phyloP scores from a whole-genome alignment of 2,329 filamentous ascomycete genomes.

The Sporothrix inflata region DNA sequence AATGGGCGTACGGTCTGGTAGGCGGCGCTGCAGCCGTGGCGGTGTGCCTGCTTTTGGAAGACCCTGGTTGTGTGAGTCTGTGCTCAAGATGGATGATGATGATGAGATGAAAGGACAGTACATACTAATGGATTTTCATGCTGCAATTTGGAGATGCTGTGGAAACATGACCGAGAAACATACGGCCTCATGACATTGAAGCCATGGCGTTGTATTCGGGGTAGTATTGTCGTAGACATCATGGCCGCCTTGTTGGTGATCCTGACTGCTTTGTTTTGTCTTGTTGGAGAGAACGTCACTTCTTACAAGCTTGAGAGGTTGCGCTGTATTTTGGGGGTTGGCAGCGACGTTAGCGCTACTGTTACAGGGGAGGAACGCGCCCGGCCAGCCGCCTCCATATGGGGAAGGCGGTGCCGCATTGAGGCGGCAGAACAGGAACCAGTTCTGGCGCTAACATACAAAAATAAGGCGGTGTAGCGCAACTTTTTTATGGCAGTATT shows the following conservation, averaged over 20 bases:
- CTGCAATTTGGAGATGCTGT: conserved; percentile 54
- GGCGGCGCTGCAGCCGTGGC: conserved; percentile 75
- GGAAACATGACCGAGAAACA: conserved; percentile 46
- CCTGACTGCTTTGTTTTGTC: neutral
- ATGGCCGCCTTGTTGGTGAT: neutral
- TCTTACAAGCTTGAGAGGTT: neutral
- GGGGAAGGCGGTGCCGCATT: conserved; percentile 29
- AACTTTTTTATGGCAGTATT: conserved; percentile 29
- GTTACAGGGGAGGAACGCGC: neutral
- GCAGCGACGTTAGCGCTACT: neutral
- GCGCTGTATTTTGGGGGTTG: neutral
- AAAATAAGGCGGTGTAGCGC: conserved; percentile 31
- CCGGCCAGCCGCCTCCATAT: neutral
- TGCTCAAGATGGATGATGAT: neutral
- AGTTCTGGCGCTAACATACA: neutral
- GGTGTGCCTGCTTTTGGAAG: conserved; percentile 77
- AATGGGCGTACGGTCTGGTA: conserved; percentile 81
- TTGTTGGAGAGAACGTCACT: conserved; percentile 12
- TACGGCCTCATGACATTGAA: conserved; percentile 36
- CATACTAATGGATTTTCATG: conserved; percentile 90
- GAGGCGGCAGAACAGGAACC: conserved; percentile 25
- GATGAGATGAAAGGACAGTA: conserved; percentile 17
- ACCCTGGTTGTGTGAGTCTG: conserved; percentile 59
- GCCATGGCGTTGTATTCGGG: neutral
- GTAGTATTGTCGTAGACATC: conserved; percentile 11